These are phyloP conservation scores for Nephromyces sp. DNA, from an alignment of 169 alveolate genomes.

Conservation along the genomic window DNA sequence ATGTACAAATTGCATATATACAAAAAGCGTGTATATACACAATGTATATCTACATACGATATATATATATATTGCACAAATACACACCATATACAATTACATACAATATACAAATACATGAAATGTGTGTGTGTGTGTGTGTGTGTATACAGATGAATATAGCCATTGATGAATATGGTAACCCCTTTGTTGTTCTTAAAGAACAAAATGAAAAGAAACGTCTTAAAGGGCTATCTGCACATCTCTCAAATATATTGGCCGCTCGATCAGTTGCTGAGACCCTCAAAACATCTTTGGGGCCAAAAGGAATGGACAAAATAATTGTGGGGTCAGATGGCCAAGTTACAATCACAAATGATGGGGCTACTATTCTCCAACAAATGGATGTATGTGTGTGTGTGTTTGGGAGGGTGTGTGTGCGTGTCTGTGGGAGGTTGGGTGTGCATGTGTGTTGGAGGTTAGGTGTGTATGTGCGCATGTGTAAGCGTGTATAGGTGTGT, in stretches of 20 bases:
- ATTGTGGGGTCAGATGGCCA: conserved; percentile 95
- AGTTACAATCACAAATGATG: conserved; percentile 94
- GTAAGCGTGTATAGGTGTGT: too few relatives aligned
- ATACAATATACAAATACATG: too few relatives aligned
- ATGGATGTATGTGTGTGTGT: conserved; percentile 87
- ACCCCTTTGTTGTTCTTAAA: conserved; percentile 92
- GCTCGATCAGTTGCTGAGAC: conserved; percentile 91
- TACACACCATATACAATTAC: too few relatives aligned
- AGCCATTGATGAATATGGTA: conserved; percentile 96
- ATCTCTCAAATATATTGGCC: conserved; percentile 93
- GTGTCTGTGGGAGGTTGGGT: neutral
- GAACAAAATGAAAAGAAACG: conserved; percentile 91
- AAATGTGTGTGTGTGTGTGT: neutral
- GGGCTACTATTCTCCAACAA: conserved; percentile 88
- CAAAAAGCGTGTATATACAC: too few relatives aligned
- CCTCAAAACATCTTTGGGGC: conserved; percentile 94
- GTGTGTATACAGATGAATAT: conserved; percentile 39
- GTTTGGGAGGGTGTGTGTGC: neutral
- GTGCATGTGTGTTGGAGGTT: too few relatives aligned
- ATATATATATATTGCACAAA: too few relatives aligned
- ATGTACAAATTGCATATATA: too few relatives aligned
- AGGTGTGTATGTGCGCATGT: too few relatives aligned
- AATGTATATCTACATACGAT: too few relatives aligned
- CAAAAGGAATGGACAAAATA: conserved; percentile 99
- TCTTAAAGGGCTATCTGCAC: conserved; percentile 93